Percentiles rank a stretch among this genome's conserved stretches.
Evolutionary conservation across 176 grass and related monocot species (phyloP).

Genomic region (Avena insularis): DNA sequence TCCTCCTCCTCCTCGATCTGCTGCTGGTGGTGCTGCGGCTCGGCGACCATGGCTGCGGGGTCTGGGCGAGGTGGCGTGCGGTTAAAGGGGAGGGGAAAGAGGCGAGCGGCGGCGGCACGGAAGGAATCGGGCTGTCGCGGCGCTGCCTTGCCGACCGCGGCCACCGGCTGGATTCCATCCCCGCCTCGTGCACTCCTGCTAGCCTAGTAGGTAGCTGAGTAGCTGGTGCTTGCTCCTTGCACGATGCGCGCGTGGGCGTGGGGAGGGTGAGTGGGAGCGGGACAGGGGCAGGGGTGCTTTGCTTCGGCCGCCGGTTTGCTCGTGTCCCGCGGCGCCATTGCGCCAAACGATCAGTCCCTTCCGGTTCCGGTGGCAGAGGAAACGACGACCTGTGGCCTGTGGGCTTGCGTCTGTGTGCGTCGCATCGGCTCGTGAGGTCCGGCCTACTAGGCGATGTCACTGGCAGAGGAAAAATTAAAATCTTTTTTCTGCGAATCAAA

Average conservation of each 20-base stretch:
- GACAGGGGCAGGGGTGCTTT: not conserved
- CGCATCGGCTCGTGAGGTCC: too few species aligned
- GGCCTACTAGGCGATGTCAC: too few species aligned
- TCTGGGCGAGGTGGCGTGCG: not conserved
- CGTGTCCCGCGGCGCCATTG: not conserved
- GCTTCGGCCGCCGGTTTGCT: constrained; percentile 40
- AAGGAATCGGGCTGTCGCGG: constrained; percentile 47
- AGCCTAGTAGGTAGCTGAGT: not conserved
- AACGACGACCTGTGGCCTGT: too few species aligned
- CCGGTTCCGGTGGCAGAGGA: too few species aligned
- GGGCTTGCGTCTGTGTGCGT: too few species aligned
- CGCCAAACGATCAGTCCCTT: too few species aligned
- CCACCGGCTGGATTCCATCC: constrained; percentile 39
- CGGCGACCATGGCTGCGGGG: constrained; percentile 19
- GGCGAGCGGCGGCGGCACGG: constrained; percentile 19
- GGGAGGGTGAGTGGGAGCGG: not conserved
- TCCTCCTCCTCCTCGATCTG: not conserved
- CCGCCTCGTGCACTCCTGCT: not conserved
- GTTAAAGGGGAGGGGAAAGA: constrained; percentile 14
- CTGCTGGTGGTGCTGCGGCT: not conserved
- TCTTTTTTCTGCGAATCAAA: too few species aligned
- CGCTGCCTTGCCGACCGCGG: constrained; percentile 11
- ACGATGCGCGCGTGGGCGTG: not conserved
- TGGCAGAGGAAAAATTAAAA: too few species aligned
- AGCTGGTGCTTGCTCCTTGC: not conserved